Evolutionary conservation across 2,329 filamentous ascomycete genomes (phyloP), one percentile per base, ranked within the genome.

Genomic region (Onygena corvina): DNA sequence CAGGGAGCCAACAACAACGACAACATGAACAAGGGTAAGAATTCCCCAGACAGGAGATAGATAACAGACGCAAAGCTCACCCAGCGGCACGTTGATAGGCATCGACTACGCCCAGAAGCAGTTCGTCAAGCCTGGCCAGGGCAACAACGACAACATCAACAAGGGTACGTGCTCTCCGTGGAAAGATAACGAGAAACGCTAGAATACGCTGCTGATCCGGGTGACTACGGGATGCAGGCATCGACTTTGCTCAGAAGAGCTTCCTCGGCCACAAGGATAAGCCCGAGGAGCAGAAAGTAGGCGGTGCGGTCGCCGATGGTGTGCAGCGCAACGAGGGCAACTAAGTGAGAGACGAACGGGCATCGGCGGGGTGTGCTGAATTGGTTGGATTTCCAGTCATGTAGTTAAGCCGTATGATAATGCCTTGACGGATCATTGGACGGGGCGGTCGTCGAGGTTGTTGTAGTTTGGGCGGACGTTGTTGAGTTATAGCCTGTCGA

Each of bases 241-340:
- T 42, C 21, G 38, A 42, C 21, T 14, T 14, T 42, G 38, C 38
- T 14, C 38, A 42, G 38, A 11, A 11, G 21, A 12, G 5, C 21
- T 42, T 42, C 23, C 11, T 42, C 12, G 38, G 38, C 21, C 12
- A 25, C 21, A 42, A 42, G 38, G 21, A 42, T 4, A 42, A 42
- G 21, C 38, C 38, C 14, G 38, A 42, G 38, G 38, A 42, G 38
- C n/a, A 42, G 38, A 42, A 42, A n/a, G 16, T 42, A 42, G n/a
- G 14, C 2, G 21, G 14, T 42, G 38, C n/a, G n/a, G n/a, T n/a
- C n/a, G n/a, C n/a, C n/a, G n/a, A n/a, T n/a, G n/a, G n/a, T n/a
- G n/a, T n/a, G n/a, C n/a, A n/a, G n/a, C n/a, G n/a, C n/a, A n/a
- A n/a, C n/a, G n/a, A n/a, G n/a, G n/a, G n/a, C n/a, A n/a, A n/a